Evolutionary conservation across 352 stramenopile genomes (phyloP), one percentile per base, ranked within the genome.

Genomic region (Phytophthora sojae): DNA sequence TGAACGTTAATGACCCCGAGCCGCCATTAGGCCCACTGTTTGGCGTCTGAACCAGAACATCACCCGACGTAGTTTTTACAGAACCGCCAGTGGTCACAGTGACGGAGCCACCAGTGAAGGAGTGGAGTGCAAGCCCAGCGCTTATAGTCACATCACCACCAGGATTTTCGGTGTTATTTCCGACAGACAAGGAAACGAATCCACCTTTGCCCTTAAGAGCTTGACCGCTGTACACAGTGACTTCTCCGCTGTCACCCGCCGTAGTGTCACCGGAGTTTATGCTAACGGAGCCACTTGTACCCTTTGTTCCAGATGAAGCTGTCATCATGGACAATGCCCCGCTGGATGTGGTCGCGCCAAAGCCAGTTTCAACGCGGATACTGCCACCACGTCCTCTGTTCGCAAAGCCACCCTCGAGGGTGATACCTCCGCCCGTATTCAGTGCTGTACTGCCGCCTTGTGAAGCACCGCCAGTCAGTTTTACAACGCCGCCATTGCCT

Each of bases 401-500:
- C 9, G 81, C 76, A 52, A 75, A 95, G 2, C 96, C 96, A 69
- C 73, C 92, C 58, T 94, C 81, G 23, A 96, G 45, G 67, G 76
- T 73, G 14, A 97, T 61, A 37, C 80, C 67, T 47, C 95, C 96
- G 29, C 96, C 96, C 56, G 83, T 71, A 60, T 95, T 82, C 56
- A 69, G 52, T 57, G 75, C 50, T 32, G 67, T 89, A 17, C 81
- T 82, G 30, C 66, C 66, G 19, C 95, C 90, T 79, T 97, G 73
- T 26, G 87, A 89, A 47, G 83, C 85, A 60, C 96, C 94, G 61
- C 91, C 93, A 66, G 81, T 84, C 29, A 98, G 49, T 8, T 90
- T 83, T 14, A 98, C 78, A n/a, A 85, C 72, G 37, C 94, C 96
- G n/a, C 95, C 94, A 64, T 90, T 82, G 21, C 94, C 94, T 52